Conservation (phyloP, 73 alveolate genomes). For the Paramecium bursaria region DNA sequence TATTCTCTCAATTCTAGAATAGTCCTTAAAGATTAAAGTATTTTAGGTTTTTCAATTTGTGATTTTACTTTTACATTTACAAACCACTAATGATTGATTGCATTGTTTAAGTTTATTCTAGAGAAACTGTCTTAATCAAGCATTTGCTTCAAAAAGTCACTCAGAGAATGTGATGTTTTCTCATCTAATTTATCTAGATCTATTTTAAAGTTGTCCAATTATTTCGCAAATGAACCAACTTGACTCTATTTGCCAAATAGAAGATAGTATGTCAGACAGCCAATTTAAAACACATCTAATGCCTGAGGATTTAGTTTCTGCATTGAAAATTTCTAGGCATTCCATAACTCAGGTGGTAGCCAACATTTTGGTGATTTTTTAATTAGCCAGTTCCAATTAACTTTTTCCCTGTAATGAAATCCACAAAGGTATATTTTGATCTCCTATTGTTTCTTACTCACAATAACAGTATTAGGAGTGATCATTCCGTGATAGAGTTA, state of each 20-base stretch:
- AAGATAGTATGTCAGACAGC: slow-evolving; percentile 23
- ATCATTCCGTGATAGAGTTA: slow-evolving; percentile 45
- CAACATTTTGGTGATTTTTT: slow-evolving; percentile 39
- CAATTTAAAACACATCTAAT: slow-evolving; percentile 36
- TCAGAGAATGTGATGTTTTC: slow-evolving; percentile 27
- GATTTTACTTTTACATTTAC: not conserved
- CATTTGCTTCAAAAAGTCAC: not conserved
- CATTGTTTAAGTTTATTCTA: not conserved
- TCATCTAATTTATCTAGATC: not conserved
- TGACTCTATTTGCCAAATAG: not conserved
- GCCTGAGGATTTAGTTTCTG: not conserved
- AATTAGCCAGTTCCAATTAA: not conserved
- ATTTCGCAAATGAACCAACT: not conserved
- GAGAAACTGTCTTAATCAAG: slow-evolving; percentile 5
- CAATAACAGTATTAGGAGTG: slow-evolving; percentile 12
- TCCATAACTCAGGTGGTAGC: slow-evolving; percentile 55
- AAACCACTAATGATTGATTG: slow-evolving; percentile 34
- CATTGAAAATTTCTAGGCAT: not conserved
- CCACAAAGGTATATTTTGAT: slow-evolving; percentile 26
- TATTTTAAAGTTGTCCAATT: slow-evolving; percentile 20
- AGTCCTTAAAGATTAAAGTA: slow-evolving; percentile 16
- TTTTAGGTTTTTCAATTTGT: slow-evolving; percentile 1
- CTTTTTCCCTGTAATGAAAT: slow-evolving; percentile 3
- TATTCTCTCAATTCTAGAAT: slow-evolving; percentile 43
- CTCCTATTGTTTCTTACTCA: slow-evolving; percentile 8